Evolutionary conservation across 495 filamentous ascomycete genomes (phyloP).

Genomic region (Trichocladium antarcticum): DNA sequence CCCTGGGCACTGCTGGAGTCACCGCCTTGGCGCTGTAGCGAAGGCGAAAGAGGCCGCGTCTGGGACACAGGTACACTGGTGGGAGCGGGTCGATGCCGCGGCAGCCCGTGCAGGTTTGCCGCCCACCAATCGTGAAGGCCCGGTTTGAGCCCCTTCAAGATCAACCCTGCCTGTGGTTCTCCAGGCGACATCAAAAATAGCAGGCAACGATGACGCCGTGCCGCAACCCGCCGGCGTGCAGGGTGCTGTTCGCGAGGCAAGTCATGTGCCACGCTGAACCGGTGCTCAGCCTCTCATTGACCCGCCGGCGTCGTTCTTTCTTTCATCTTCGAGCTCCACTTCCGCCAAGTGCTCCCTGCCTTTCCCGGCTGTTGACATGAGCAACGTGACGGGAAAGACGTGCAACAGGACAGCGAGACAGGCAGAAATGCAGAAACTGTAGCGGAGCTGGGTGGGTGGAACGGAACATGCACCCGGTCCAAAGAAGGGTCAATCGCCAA

Average conservation of each 20-base stretch:
- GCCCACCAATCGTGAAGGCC: constrained; percentile 7
- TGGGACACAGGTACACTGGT: not conserved
- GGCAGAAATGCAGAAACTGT: too few species aligned
- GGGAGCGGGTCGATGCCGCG: not conserved
- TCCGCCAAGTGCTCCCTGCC: constrained; percentile 7
- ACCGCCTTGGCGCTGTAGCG: not conserved
- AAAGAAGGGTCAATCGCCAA: too few species aligned
- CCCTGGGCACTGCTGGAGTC: constrained; percentile 13
- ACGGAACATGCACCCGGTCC: constrained; percentile 6
- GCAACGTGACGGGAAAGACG: too few species aligned
- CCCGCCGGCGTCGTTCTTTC: too few species aligned
- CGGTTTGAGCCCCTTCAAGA: constrained; percentile 2
- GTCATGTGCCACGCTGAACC: constrained; percentile 14
- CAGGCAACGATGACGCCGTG: not conserved
- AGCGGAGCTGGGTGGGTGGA: not conserved
- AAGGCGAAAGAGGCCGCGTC: not conserved
- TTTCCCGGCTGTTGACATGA: constrained; percentile 3
- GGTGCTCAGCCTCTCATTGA: too few species aligned
- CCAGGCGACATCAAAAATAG: constrained; percentile 2
- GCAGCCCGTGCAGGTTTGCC: not conserved
- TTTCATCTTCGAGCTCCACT: not conserved
- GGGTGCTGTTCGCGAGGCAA: not conserved
- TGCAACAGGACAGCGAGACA: too few species aligned
- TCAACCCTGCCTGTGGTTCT: not conserved
- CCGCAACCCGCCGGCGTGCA: not conserved